Evolutionary conservation across 2,329 filamentous ascomycete genomes (phyloP), one percentile per base, ranked within the genome.

Genomic region (Aspergillus pseudoviridinutans): DNA sequence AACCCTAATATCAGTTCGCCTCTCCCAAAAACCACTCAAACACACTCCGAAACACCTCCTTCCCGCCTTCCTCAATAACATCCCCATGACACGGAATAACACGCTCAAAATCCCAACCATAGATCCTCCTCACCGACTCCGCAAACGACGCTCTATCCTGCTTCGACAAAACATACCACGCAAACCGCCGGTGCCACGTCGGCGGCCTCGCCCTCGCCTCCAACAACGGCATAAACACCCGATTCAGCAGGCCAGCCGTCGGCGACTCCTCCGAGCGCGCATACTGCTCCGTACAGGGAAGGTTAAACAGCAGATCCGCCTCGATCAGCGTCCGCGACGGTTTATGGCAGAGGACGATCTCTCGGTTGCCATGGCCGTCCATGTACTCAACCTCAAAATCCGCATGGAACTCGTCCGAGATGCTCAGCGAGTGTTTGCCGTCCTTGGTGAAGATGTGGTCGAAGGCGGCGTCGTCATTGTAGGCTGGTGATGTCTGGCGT

Each of bases 61-160:
- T 96, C 9, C 83, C 91, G 1, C 79, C 82, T 0, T 69, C 80
- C 71, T 93, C 87, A 63, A 97, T 86, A 12, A 89, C 87, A 76
- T 97, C 93, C 10, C 93, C 93, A 74, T 97, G 93, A 73, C 93
- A 97, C 0, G 92, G 91, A 56, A 97, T 86, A 46, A 97, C 81
- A 44, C 86, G 86, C 59, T 87, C 84, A 72, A 96, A 96, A 58
- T 92, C 87, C 93, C 93, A 97, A 53, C 73, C 71, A 51, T 85
- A 79, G 60, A 97, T 92, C 60, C 81, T 81, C 64, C 74, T 77
- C 44, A 91, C 77, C 65, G 87, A 91, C 59, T 84, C 80, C 63
- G 86, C 87, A 74, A 91, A 94, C 17, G 84, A 85, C 3, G 74
- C 61, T 35, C 90, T 80, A 73, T 96, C 84, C 35, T 76, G 78